Percentiles rank a stretch among this genome's conserved stretches.
Conservation (phyloP, 352 stramenopile species). For the Phytophthora niederhauseri region DNA sequence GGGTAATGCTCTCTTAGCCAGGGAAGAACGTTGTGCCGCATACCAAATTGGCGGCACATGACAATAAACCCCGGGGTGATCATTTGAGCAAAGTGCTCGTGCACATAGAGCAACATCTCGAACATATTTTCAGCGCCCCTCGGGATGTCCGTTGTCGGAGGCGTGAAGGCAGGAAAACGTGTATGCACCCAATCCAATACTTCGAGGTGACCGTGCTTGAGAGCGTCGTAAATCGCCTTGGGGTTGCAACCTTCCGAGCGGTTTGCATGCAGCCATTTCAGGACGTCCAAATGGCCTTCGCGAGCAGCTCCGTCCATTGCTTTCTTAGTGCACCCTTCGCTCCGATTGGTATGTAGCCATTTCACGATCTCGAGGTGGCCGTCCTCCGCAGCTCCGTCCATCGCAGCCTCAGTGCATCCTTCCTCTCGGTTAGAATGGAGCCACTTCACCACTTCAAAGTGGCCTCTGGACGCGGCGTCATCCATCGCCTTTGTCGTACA, state of each 20-base stretch:
- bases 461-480: background rate
- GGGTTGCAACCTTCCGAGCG: background rate
- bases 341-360: constrained; percentile 1
- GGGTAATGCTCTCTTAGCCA: background rate
- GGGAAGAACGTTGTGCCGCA: background rate
- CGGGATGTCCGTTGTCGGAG: background rate
- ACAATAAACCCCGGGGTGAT: background rate
- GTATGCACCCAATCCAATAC: background rate
- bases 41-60: background rate
- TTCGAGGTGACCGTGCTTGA: background rate
- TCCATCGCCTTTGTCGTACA: background rate
- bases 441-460: background rate
- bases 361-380: constrained; percentile 1
- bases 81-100: background rate
- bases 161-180: background rate
- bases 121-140: background rate
- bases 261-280: background rate
- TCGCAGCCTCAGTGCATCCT: background rate
- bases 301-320: constrained; percentile 1
- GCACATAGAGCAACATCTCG: background rate
- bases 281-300: background rate
- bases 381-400: background rate
- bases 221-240: background rate
- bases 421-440: background rate
- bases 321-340: background rate